Evolutionary conservation across 2,329 filamentous ascomycete genomes (phyloP), one percentile per base, ranked within the genome.

Genomic region (Botryosphaeria dothidea): DNA sequence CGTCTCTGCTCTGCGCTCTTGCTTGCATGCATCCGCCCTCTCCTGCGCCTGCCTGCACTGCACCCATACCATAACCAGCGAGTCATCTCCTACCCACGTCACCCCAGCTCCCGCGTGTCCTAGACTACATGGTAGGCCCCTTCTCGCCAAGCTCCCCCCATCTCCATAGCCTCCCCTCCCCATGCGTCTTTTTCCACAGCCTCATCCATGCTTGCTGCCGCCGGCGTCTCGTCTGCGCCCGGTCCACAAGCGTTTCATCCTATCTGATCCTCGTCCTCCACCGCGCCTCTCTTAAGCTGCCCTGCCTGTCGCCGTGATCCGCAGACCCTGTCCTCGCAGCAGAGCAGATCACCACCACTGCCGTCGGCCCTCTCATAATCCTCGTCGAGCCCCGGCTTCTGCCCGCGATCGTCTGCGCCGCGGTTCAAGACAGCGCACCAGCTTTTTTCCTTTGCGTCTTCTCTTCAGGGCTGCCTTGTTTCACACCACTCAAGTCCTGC

Each of bases 71-170:
- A 43, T 60, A 48, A 54, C 63, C 43, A 34, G 52, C 63, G 63
- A 72, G 66, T 67, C 68, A 74, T 74, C 76, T 71, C 74, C 72
- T 70, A 72, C 75, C 72, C 72, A 34, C 31, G 31, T 69, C 71
- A 68, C 66, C 76, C 56, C 74, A 74, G 74, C 73, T 69, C 68
- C 60, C 67, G 71, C 75, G 72, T 73, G 69, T 70, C 67, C 68
- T 68, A 70, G 71, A 70, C 75, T 75, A 78, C 77, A 79, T 79
- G 77, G 77, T 79, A 79, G 75, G 77, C 75, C 75, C 72, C 71
- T 71, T 72, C 66, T 67, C 66, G 45, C 62, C 58, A 61, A 58
- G 58, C 66, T 62, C 66, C 57, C 31, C 64, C 46, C 48, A n/a
- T n/a, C n/a, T n/a, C 60, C 69, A 52, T 54, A 45, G 43, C 46